phyloP scores from a whole-genome alignment of 805 yeast species.

The Nakazawaea ishiwadae region DNA sequence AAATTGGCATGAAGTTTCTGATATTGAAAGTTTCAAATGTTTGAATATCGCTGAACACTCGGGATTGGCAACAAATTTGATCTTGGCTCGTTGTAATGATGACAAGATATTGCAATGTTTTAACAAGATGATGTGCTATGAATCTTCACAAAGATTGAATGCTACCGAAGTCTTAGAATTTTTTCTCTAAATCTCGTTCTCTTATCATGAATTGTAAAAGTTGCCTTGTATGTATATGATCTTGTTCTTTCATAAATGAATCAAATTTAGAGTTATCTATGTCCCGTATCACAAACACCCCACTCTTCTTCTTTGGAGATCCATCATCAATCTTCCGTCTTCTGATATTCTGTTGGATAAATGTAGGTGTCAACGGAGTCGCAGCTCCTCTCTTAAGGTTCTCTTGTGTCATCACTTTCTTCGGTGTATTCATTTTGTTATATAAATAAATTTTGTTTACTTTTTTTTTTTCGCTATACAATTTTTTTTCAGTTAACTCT shows the following conservation, averaged over 20 bases:
- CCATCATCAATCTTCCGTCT: no score
- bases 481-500: neutral
- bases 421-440: neutral
- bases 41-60: conserved; percentile 23
- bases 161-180: conserved; percentile 21
- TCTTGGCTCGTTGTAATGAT: conserved; percentile 31
- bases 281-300: neutral
- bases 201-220: conserved; percentile 6
- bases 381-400: conserved; percentile 1
- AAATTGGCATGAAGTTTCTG: conserved; percentile 38
- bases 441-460: neutral
- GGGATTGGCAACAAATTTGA: conserved; percentile 17
- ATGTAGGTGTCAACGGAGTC: conserved; percentile 6
- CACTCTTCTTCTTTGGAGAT: neutral
- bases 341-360: neutral
- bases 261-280: neutral
- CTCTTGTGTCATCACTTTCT: no score
- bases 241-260: neutral
- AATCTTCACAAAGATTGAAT: conserved; percentile 27
- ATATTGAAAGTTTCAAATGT: conserved; percentile 29
- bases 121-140: conserved; percentile 38
- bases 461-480: neutral
- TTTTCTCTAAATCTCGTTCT: conserved; percentile 6
- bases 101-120: conserved; percentile 25
- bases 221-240: neutral